Percentiles rank a stretch among this genome's conserved stretches.
These are phyloP conservation scores for Alternaria dauci DNA, from an alignment of 2,329 filamentous ascomycete species.

Conservation along the genomic window DNA sequence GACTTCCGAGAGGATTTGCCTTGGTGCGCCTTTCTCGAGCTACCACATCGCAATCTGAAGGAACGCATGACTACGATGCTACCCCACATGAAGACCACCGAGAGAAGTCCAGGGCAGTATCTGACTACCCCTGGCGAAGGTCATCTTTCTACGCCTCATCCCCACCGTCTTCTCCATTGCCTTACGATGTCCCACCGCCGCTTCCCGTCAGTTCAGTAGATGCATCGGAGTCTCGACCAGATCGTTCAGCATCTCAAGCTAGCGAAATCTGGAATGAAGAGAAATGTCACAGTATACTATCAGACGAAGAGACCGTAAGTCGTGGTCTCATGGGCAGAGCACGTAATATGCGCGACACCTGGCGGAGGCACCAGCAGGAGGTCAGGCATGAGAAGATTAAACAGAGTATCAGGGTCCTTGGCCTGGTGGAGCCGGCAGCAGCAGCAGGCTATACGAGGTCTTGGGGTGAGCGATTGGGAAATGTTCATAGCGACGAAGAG, in stretches of 20 bases:
- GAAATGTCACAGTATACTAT: neutral
- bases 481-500: neutral
- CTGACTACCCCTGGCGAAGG: constrained; percentile 12
- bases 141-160: constrained; percentile 26
- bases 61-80: constrained; percentile 1
- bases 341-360: constrained; percentile 32
- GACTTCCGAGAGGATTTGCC: constrained; percentile 35
- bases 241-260: neutral
- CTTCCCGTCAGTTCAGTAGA: constrained; percentile 4
- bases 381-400: constrained; percentile 40
- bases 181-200: constrained; percentile 21
- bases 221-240: neutral
- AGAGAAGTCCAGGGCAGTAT: constrained; percentile 6
- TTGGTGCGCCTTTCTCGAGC: constrained; percentile 30
- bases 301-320: constrained; percentile 7
- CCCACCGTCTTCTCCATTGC: constrained; percentile 16
- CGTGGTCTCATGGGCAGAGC: constrained; percentile 34
- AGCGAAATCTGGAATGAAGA: constrained; percentile 3
- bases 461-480: neutral
- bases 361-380: constrained; percentile 32
- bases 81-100: constrained; percentile 10
- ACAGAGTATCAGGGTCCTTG: constrained; percentile 43
- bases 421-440: constrained; percentile 37
- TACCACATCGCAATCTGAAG: constrained; percentile 12
- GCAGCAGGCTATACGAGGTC: constrained; percentile 24